A percentile compares a stretch with the other conserved stretches of the same genome.
Conservation (phyloP, 192 early-diverging fungal species). For the Mortierella claussenii region DNA sequence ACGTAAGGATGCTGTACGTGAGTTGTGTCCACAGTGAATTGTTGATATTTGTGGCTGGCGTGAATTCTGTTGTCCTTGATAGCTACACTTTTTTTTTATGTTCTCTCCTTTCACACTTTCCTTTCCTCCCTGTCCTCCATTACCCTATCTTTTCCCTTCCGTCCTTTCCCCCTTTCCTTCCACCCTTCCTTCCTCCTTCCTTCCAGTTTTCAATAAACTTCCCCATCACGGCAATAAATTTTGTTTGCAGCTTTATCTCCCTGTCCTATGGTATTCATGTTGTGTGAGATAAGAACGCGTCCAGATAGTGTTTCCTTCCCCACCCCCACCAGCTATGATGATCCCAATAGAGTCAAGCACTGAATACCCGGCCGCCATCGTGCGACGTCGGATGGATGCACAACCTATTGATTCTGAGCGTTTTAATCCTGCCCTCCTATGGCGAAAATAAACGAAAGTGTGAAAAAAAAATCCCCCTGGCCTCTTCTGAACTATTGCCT, state of each 20-base stretch:
- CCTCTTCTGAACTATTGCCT: no score
- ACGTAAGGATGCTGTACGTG: conserved; percentile 7
- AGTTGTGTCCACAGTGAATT: no score
- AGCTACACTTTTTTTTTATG: neutral
- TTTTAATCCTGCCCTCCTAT: neutral
- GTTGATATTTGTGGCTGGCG: conserved; percentile 16
- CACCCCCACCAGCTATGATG: conserved; percentile 34
- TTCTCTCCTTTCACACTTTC: neutral
- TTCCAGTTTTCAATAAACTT: neutral
- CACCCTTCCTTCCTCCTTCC: neutral
- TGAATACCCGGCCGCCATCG: conserved; percentile 56
- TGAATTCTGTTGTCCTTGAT: no score
- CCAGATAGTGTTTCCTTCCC: neutral
- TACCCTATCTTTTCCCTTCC: neutral
- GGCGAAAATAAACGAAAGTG: neutral
- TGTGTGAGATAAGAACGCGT: neutral
- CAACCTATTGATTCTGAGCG: conserved; percentile 55
- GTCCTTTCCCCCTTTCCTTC: neutral
- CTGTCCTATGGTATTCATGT: no score
- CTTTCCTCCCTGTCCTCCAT: neutral
- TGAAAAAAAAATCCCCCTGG: neutral
- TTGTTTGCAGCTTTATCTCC: neutral
- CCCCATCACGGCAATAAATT: neutral
- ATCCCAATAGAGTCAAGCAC: conserved; percentile 54
- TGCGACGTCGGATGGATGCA: conserved; percentile 54